Evolutionary conservation across 2,329 filamentous ascomycete genomes (phyloP).

Genomic region (Aspergillus sergii): DNA sequence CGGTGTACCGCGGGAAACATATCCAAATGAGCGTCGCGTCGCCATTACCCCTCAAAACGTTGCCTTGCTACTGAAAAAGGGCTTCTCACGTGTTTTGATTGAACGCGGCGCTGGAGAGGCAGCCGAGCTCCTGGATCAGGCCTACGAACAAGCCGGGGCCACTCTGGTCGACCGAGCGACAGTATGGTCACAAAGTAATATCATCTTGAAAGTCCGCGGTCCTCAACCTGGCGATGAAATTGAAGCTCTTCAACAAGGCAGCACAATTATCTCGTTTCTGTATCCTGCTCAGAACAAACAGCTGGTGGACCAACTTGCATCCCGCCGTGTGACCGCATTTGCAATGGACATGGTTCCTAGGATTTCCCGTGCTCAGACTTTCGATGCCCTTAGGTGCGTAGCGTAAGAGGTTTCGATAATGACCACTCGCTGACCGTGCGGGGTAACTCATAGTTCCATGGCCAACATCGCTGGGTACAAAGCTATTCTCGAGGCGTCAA

Average conservation of each 20-base stretch:
- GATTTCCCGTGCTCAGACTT: constrained; percentile 85
- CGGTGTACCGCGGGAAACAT: constrained; percentile 79
- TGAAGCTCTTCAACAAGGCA: constrained; percentile 65
- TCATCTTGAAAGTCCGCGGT: constrained; percentile 81
- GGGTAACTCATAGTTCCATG: constrained; percentile 70
- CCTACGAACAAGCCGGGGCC: constrained; percentile 77
- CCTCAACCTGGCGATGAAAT: constrained; percentile 69
- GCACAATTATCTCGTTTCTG: constrained; percentile 79
- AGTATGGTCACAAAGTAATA: constrained; percentile 76
- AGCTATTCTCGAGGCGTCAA: constrained; percentile 84
- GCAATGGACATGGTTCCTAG: constrained; percentile 93
- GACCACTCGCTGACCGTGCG: not conserved
- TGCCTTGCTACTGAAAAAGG: constrained; percentile 79
- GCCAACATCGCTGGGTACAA: constrained; percentile 95
- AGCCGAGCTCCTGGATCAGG: constrained; percentile 76
- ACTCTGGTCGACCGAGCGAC: constrained; percentile 69
- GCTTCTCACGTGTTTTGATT: constrained; percentile 74
- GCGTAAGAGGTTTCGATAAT: not conserved
- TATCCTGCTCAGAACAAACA: constrained; percentile 80
- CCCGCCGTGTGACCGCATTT: constrained; percentile 72
- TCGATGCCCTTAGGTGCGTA: constrained; percentile 69
- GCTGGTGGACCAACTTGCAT: constrained; percentile 72
- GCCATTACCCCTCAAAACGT: constrained; percentile 85
- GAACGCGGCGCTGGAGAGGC: constrained; percentile 77
- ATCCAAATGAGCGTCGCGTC: constrained; percentile 76